Conservation (phyloP, 805 yeast species). For the Ogataea saltuana region DNA sequence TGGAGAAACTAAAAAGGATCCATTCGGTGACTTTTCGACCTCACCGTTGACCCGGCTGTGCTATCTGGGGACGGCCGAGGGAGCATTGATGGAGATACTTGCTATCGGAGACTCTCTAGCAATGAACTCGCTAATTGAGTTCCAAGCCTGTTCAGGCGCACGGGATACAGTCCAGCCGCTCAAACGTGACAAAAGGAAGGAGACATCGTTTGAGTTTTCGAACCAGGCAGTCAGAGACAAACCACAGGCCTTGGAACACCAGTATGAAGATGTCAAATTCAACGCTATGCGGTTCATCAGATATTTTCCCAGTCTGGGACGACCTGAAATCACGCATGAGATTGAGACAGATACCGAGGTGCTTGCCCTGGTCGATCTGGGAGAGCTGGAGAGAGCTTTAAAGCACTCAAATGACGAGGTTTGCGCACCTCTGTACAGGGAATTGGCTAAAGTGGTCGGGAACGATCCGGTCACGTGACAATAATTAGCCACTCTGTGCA, state of each 20-base stretch:
- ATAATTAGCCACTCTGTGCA: too few species aligned
- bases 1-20: not conserved
- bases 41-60: not conserved
- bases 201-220: not conserved
- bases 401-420: too few species aligned
- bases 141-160: not conserved
- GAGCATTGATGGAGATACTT: not conserved
- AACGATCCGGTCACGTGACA: too few species aligned
- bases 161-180: not conserved
- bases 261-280: not conserved
- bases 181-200: not conserved
- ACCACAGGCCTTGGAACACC: not conserved
- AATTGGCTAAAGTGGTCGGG: too few species aligned
- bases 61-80: conserved; percentile 2
- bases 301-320: not conserved
- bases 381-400: too few species aligned
- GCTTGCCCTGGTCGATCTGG: not conserved
- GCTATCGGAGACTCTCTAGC: conserved; percentile 1
- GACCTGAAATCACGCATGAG: not conserved
- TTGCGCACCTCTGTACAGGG: too few species aligned
- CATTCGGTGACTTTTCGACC: too few species aligned
- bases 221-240: not conserved
- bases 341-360: not conserved
- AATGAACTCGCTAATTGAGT: not conserved
- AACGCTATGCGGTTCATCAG: not conserved